Evolutionary conservation across 148 eudicot genomes (phyloP), one percentile per base, ranked within the genome.

Genomic region (Heliosperma pusillum): DNA sequence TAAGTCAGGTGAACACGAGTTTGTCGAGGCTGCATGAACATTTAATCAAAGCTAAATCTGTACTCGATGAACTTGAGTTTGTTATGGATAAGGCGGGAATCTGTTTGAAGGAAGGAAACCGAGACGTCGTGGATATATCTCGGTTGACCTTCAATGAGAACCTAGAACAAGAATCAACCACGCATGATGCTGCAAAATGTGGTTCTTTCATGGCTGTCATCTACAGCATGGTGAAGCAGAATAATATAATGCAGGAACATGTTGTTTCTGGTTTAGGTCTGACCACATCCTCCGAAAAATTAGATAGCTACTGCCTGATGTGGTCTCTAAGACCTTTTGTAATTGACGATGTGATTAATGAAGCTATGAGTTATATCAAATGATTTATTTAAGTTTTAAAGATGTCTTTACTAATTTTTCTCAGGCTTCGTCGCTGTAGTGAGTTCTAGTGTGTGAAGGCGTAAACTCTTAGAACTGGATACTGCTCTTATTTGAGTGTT

Each of bases 271-370:
- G 88, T 2, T 81, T 93, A 63, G 82, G 25, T 77, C 50, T 87
- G 63, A 88, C 77, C 71, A 76, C 90, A 11, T 65, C 91, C 7
- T 66, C 80, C 0, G 86, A 71, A 30, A 91, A 91, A 83, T 73
- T 91, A 71, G 91, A 87, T 50, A 90, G 88, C 72, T 93, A 93
- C 63, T 78, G 86, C 75, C 65, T 81, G 44, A 93, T 93, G 95
- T 91, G 93, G 98, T 86, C 89, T 3, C 63, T 93, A 73, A 82
- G 93, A 44, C 95, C 97, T 64, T 93, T 76, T 75, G 61, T 93
- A 50, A 75, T 81, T 33, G 88, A 93, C 63, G 88, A 87, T 76
- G 61, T 89, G 12, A 53, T 89, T 85, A 83, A 77, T 66, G 78
- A 81, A 80, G 98, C 95, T 75, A 81, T 92, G 86, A 73, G 58